phyloP scores from a whole-genome alignment of 2,329 filamentous ascomycete species.

The Pseudomassariella vexata region DNA sequence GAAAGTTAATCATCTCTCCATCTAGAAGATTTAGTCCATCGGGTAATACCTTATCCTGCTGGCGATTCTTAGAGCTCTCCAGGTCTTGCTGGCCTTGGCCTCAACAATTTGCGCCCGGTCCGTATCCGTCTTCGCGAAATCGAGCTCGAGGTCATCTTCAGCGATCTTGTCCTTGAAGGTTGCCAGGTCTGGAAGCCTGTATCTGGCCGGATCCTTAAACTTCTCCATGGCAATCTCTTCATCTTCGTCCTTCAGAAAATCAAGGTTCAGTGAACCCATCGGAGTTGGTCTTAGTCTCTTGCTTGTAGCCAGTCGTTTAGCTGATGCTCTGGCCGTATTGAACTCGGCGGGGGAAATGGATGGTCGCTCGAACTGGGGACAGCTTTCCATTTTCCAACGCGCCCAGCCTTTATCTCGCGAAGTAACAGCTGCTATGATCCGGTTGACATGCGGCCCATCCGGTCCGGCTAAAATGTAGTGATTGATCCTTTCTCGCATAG shows the following conservation, averaged over 20 bases:
- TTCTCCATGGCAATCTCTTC: conserved; percentile 58
- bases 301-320: conserved; percentile 60
- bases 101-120: conserved; percentile 53
- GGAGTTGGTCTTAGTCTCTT: conserved; percentile 65
- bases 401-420: conserved; percentile 98
- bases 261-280: conserved; percentile 68
- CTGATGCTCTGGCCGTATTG: conserved; percentile 60
- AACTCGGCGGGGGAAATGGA: conserved; percentile 66
- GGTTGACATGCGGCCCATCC: conserved; percentile 89
- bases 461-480: conserved; percentile 74
- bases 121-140: conserved; percentile 64
- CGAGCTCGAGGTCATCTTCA: conserved; percentile 78
- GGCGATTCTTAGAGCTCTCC: conserved; percentile 80
- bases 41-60: conserved; percentile 65
- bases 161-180: conserved; percentile 69
- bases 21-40: too few relatives aligned
- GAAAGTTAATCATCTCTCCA: too few relatives aligned
- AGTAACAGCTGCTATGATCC: conserved; percentile 94
- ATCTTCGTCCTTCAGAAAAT: conserved; percentile 68
- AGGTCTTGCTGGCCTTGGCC: conserved; percentile 80
- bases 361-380: conserved; percentile 75
- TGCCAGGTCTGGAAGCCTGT: conserved; percentile 62
- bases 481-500: conserved; percentile 73
- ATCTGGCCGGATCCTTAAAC: conserved; percentile 61
- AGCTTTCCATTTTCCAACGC: conserved; percentile 94